A percentile compares a stretch with the other conserved stretches of the same genome.
phyloP scores from a whole-genome alignment of 2,329 filamentous ascomycete genomes.

The Ceratocystis variospora region DNA sequence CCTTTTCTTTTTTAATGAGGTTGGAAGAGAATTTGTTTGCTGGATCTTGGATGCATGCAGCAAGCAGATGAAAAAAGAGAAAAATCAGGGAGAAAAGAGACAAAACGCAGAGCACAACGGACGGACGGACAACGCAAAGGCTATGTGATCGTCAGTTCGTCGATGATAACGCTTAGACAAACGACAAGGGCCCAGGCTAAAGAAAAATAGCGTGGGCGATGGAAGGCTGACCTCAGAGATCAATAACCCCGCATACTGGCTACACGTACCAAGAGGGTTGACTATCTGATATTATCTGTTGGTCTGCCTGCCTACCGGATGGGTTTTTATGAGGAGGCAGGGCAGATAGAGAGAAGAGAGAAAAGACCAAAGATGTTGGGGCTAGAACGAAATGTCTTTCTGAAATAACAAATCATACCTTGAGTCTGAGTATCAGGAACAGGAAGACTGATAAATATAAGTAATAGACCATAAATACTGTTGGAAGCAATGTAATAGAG shows the following conservation, averaged over 20 bases:
- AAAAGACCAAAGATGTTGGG: too few species aligned
- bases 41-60: background rate
- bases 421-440: too few species aligned
- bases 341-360: background rate
- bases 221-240: background rate
- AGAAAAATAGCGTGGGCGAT: background rate
- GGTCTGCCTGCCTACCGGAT: too few species aligned
- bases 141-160: background rate
- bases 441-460: too few species aligned
- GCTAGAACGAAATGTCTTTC: too few species aligned
- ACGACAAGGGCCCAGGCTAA: background rate
- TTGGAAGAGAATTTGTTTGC: background rate
- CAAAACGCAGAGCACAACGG: background rate
- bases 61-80: constrained; percentile 13
- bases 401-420: too few species aligned
- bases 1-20: background rate
- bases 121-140: background rate
- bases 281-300: too few species aligned
- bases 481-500: too few species aligned
- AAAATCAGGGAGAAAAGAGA: constrained; percentile 6
- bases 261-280: background rate
- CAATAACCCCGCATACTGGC: background rate
- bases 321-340: background rate
- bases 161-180: background rate
- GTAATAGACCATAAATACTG: too few species aligned